Conservation (phyloP, 805 yeast genomes). For the Kuraishia capsulata region DNA sequence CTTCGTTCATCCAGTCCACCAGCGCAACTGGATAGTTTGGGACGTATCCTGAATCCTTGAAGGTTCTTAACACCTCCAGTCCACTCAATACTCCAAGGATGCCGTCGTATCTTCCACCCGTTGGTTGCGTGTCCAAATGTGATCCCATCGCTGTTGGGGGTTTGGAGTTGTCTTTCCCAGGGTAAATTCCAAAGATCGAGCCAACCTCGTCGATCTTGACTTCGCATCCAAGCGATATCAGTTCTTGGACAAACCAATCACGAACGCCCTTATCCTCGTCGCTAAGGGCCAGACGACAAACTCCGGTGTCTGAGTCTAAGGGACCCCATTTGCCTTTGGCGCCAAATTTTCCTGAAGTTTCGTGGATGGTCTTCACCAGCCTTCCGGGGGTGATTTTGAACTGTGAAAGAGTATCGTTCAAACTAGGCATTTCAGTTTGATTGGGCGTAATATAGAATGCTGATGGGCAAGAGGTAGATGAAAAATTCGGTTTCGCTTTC, state of each 20-base stretch:
- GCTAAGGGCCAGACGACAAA: conserved; percentile 52
- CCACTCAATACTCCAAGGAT: conserved; percentile 62
- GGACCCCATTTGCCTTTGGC: conserved; percentile 58
- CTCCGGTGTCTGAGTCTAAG: conserved; percentile 51
- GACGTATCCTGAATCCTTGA: conserved; percentile 44
- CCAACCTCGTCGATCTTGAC: conserved; percentile 59
- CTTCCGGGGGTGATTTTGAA: conserved; percentile 27
- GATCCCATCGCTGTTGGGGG: conserved; percentile 64
- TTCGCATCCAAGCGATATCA: conserved; percentile 43
- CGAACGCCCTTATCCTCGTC: conserved; percentile 56
- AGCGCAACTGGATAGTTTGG: conserved; percentile 64
- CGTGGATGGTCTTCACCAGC: conserved; percentile 49
- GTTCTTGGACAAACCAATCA: conserved; percentile 55
- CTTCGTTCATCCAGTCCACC: conserved; percentile 69
- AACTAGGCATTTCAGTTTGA: neutral
- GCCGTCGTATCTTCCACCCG: conserved; percentile 74
- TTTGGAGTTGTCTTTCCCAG: conserved; percentile 36
- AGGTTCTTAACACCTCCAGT: conserved; percentile 55
- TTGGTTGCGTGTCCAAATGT: conserved; percentile 71
- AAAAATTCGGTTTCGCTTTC: too few relatives aligned
- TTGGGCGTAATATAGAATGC: too few relatives aligned
- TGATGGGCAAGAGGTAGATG: too few relatives aligned
- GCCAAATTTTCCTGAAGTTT: conserved; percentile 49
- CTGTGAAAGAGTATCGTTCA: neutral
- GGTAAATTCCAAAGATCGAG: conserved; percentile 56